Conservation (phyloP, 352 stramenopile genomes). For the Globisporangium carolinianum region DNA sequence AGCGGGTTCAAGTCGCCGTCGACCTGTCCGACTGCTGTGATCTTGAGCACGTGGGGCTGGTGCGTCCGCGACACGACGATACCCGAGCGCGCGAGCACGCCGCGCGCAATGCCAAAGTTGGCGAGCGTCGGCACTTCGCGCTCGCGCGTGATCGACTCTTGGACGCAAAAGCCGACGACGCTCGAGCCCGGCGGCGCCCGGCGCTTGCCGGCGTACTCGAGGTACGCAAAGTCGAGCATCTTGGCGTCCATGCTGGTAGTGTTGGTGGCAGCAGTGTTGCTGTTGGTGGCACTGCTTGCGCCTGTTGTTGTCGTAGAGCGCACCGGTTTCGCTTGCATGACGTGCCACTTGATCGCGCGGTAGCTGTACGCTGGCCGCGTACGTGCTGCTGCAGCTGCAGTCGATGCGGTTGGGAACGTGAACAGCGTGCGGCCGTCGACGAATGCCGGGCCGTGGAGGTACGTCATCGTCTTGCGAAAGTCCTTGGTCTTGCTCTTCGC, state of each 20-base stretch:
- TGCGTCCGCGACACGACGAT: constrained; percentile 74
- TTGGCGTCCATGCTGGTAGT: constrained; percentile 17
- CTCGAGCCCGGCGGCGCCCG: constrained; percentile 26
- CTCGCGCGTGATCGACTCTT: constrained; percentile 59
- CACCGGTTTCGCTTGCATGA: constrained; percentile 13
- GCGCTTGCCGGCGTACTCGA: constrained; percentile 70
- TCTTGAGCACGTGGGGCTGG: constrained; percentile 58
- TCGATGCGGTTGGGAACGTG: constrained; percentile 57
- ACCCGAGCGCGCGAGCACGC: constrained; percentile 52
- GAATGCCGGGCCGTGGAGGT: constrained; percentile 43
- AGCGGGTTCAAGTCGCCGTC: constrained; percentile 35
- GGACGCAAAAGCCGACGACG: constrained; percentile 71
- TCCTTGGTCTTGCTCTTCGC: constrained; percentile 54
- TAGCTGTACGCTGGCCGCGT: constrained; percentile 43
- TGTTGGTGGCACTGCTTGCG: constrained; percentile 4
- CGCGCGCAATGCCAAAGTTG: constrained; percentile 51
- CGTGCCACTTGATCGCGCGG: constrained; percentile 56
- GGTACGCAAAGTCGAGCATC: constrained; percentile 51
- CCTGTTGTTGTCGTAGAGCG: no score
- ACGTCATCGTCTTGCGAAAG: constrained; percentile 38
- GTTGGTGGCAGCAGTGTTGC: background rate
- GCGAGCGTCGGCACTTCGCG: constrained; percentile 61
- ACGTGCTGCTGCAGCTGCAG: constrained; percentile 8
- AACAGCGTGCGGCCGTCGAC: constrained; percentile 62
- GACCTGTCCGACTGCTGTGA: constrained; percentile 68